A percentile compares a stretch with the other conserved stretches of the same genome.
Conservation (phyloP, 1,139 yeast species). For the Debaryomycetaceae sp. region DNA sequence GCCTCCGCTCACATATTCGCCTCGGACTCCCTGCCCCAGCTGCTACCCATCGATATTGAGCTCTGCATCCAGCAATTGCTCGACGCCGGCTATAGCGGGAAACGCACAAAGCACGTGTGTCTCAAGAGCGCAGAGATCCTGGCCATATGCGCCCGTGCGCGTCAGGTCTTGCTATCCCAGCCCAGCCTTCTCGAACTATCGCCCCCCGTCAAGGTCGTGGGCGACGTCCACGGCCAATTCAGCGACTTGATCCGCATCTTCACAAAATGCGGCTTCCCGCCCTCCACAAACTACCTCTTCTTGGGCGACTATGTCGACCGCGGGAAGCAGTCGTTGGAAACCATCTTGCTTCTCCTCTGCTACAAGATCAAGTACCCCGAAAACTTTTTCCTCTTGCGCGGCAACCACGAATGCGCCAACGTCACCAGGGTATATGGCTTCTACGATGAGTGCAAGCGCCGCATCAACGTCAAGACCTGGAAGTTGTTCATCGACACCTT, state of each 20-base stretch:
- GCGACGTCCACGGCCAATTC: conserved; percentile 96
- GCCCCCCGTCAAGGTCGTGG: conserved; percentile 95
- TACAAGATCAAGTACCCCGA: conserved; percentile 95
- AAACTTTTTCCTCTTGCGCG: conserved; percentile 82
- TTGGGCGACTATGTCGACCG: conserved; percentile 96
- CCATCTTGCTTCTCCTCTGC: conserved; percentile 73
- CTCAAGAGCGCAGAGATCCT: conserved; percentile 82
- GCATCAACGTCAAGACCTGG: conserved; percentile 87
- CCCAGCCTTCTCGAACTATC: conserved; percentile 81
- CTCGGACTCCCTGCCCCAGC: conserved; percentile 2
- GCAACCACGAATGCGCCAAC: conserved; percentile 95
- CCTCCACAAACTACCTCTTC: conserved; percentile 81
- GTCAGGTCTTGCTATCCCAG: conserved; percentile 81
- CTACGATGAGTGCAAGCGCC: conserved; percentile 90
- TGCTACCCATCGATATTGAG: conserved; percentile 56
- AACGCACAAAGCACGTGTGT: conserved; percentile 81
- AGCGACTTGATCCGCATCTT: conserved; percentile 84
- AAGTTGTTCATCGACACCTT: conserved; percentile 86
- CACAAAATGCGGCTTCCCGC: conserved; percentile 98
- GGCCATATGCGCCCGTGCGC: conserved; percentile 71
- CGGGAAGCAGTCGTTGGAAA: conserved; percentile 89
- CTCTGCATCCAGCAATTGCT: conserved; percentile 79
- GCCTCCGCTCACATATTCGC: not conserved
- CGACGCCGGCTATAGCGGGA: conserved; percentile 94
- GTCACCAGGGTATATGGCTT: conserved; percentile 94